Conservation (phyloP, 2,329 filamentous ascomycete species). For the Hymenoscyphus albidus region DNA sequence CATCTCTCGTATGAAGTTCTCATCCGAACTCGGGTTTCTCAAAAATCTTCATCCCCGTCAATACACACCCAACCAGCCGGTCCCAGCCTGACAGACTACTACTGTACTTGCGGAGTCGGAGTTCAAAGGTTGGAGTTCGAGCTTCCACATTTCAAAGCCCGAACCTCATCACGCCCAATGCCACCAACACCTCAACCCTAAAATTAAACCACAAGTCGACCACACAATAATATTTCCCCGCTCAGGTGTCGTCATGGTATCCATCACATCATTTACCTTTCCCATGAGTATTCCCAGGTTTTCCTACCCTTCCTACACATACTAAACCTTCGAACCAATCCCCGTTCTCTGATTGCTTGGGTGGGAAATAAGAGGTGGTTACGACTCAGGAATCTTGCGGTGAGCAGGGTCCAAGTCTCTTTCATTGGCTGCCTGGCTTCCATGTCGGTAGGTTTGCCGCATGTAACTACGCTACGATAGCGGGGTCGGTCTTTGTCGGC, state of each 20-base stretch:
- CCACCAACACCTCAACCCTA: background rate
- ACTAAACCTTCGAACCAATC: background rate
- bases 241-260: background rate
- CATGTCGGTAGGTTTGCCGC: conserved; percentile 1
- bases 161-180: background rate
- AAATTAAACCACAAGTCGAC: background rate
- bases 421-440: background rate
- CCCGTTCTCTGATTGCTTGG: background rate
- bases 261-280: background rate
- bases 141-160: background rate
- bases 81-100: no score
- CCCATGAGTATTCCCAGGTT: background rate
- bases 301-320: background rate
- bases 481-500: no score
- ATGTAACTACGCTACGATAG: no score
- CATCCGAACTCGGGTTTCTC: background rate
- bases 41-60: no score
- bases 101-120: no score
- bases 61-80: no score
- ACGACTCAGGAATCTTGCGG: conserved; percentile 3
- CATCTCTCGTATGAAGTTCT: background rate
- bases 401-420: background rate
- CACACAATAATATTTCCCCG: background rate
- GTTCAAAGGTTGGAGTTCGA: no score
- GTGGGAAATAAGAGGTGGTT: background rate